Conservation (phyloP, 257 asterid species). For the Linderniella brevidens region DNA sequence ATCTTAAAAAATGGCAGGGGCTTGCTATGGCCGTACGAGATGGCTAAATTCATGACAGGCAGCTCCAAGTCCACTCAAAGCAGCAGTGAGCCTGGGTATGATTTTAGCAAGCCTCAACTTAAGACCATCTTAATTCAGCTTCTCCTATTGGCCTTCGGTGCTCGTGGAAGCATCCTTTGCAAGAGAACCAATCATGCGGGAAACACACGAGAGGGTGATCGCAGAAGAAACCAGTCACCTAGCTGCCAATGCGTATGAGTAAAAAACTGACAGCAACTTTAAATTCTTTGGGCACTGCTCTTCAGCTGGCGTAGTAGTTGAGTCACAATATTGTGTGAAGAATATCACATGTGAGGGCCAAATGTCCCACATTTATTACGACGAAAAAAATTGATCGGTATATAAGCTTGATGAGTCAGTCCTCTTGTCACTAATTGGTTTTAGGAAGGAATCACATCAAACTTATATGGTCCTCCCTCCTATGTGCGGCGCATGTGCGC, state of each 20-base stretch:
- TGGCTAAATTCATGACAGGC: constrained; percentile 54
- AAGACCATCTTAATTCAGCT: constrained; percentile 78
- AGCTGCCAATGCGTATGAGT: constrained; percentile 86
- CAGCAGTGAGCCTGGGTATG: constrained; percentile 47
- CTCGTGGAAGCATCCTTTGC: constrained; percentile 40
- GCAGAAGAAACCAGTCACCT: constrained; percentile 94
- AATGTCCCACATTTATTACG: no score
- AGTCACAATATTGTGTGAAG: no score
- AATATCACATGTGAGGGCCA: no score
- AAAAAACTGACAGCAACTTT: constrained; percentile 52
- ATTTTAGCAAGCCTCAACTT: constrained; percentile 85
- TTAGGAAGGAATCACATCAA: no score
- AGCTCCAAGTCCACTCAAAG: constrained; percentile 58
- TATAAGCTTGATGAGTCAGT: no score
- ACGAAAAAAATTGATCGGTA: no score
- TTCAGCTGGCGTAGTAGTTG: constrained; percentile 67
- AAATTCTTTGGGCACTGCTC: constrained; percentile 78
- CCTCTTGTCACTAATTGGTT: no score
- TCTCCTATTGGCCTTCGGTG: constrained; percentile 11
- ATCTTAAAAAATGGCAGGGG: no score
- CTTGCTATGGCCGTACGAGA: constrained; percentile 3
- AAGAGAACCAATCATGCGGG: constrained; percentile 71
- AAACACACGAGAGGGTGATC: constrained; percentile 27
- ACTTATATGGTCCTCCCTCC: no score
- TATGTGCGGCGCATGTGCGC: no score